A percentile compares a stretch with the other conserved stretches of the same genome.
Evolutionary conservation across 2,329 filamentous ascomycete species (phyloP).

Genomic region (Fusarium tanahbumbuense): DNA sequence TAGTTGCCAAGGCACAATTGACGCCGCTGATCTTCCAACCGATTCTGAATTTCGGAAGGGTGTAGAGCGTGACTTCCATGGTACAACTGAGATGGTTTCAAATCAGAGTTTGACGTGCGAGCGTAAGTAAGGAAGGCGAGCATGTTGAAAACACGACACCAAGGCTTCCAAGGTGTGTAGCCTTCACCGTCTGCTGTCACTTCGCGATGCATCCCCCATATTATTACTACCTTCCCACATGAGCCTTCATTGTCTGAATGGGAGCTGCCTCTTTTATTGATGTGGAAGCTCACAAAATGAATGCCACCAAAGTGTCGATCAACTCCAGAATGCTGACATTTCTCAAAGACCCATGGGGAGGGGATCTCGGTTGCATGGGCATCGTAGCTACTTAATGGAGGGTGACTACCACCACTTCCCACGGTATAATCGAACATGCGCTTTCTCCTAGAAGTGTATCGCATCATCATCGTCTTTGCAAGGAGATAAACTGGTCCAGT

Average conservation of each 20-base stretch:
- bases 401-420: constrained; percentile 26
- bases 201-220: constrained; percentile 39
- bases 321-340: constrained; percentile 8
- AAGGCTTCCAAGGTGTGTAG: constrained; percentile 13
- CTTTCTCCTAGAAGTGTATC: neutral
- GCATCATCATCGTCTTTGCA: neutral
- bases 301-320: constrained; percentile 37
- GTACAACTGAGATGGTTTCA: constrained; percentile 13
- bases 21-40: constrained; percentile 25
- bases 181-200: neutral
- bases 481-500: constrained; percentile 40
- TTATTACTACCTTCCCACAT: constrained; percentile 16
- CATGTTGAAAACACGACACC: constrained; percentile 40
- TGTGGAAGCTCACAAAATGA: constrained; percentile 32
- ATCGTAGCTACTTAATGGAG: constrained; percentile 32
- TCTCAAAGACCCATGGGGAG: constrained; percentile 34
- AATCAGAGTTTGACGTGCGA: neutral
- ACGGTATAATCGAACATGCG: neutral
- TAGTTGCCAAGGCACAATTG: constrained; percentile 6
- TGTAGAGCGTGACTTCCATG: constrained; percentile 1
- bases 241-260: neutral
- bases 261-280: neutral
- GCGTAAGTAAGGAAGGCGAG: constrained; percentile 13
- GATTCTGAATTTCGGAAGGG: constrained; percentile 22
- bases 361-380: constrained; percentile 25